Base-by-base conservation (phyloP, 352 stramenopile species). In the Phytophthora cryptogea region DNA sequence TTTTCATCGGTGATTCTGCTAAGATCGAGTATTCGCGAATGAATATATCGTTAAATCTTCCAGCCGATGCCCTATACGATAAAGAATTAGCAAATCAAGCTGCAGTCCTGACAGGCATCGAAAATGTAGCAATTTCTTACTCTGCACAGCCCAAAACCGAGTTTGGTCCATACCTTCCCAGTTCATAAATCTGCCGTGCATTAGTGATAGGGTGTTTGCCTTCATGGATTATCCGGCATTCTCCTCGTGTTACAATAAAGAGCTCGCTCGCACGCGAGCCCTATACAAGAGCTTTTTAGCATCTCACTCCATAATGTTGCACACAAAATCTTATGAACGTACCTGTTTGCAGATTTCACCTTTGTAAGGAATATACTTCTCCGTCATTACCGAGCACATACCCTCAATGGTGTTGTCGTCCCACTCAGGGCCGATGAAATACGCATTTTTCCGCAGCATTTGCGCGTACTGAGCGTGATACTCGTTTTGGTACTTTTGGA, bases 401-500 rank as follows among this genome's bases (percentile, higher is more conserved):
- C 78, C 81, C 58, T 92, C 79, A 42, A 94, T 90, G 32, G 83
- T 94, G 33, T 85, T 86, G 55, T 83, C 76, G 58, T 94, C 82
- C 85, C 85, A 94, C 23, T 90, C 85, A 8, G 79, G 70, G 1
- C 85, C 85, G 27, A 80, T 80, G 45, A 94, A 94, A 47, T 90
- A 90, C 1, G 77, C 55, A 35, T 94, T 94, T 63, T 87, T 83
- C 28, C 77, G 73, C 23, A 94, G 69, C 64, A 92, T 74, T 30
- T 88, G 83, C 17, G 80, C 85, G 61, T 94, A 94, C 61, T 90
- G 80, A 6, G 76, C 76, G 54, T 92, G 80, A 48, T 89, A 90
- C 35, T 92, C 80, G 62, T 92, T 91, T 61, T 92, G 80, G 55
- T 90, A 91, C 51, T 89, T 91, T 45, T 91, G 73, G 49, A 94